Evolutionary conservation across 2,329 filamentous ascomycete species (phyloP).

Genomic region (Calonectria hongkongensis): DNA sequence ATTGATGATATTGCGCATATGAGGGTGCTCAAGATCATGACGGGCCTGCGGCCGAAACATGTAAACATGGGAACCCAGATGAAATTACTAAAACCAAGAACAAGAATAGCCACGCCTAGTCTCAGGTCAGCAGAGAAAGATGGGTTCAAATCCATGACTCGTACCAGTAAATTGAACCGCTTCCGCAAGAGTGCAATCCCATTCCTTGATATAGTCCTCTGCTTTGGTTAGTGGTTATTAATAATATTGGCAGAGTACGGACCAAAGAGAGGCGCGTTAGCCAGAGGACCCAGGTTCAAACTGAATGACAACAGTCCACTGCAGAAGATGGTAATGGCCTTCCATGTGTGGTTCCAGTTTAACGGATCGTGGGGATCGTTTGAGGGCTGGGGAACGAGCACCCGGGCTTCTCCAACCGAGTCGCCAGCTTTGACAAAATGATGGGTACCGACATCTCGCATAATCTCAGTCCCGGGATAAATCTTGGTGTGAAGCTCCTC

Average conservation of each 20-base stretch:
- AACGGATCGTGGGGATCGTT: constrained; percentile 34
- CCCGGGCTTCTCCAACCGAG: constrained; percentile 29
- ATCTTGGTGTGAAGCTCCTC: constrained; percentile 37
- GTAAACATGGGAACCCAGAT: constrained; percentile 35
- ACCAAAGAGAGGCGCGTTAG: constrained; percentile 35
- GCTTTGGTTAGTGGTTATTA: neutral
- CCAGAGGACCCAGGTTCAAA: constrained; percentile 31
- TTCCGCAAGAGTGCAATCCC: constrained; percentile 29
- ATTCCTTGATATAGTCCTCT: constrained; percentile 38
- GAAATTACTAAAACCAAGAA: constrained; percentile 37
- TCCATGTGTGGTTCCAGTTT: constrained; percentile 38
- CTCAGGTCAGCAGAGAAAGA: neutral
- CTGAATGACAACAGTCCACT: constrained; percentile 32
- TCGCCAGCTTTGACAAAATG: constrained; percentile 37
- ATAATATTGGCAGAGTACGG: neutral
- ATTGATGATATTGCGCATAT: constrained; percentile 35
- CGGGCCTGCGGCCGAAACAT: constrained; percentile 32
- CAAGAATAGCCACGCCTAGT: constrained; percentile 28
- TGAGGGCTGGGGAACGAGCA: constrained; percentile 36
- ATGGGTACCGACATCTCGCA: constrained; percentile 37
- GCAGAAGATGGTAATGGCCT: constrained; percentile 33
- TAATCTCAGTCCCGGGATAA: constrained; percentile 34
- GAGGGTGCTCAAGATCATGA: constrained; percentile 31
- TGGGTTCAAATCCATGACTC: neutral
- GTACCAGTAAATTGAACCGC: constrained; percentile 36